phyloP scores from a whole-genome alignment of 257 asterid species.

The Henckelia pumila region DNA sequence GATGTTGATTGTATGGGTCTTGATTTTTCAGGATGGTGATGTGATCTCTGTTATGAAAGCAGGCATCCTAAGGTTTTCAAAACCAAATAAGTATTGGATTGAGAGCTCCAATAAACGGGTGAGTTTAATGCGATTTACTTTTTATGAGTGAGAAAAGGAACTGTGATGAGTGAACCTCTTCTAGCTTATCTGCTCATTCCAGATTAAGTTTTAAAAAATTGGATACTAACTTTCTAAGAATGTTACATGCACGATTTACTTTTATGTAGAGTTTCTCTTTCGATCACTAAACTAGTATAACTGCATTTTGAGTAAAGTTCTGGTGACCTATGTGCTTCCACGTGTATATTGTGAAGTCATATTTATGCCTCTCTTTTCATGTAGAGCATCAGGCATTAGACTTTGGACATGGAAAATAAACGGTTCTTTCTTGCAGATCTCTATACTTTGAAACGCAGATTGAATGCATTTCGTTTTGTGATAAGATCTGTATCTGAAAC shows the following conservation, averaged over 20 bases:
- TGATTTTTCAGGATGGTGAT: slow-evolving; percentile 62
- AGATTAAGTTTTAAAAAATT: neutral
- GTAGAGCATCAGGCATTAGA: neutral
- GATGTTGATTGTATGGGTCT: slow-evolving; percentile 6
- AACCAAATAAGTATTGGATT: slow-evolving; percentile 90
- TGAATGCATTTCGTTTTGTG: neutral
- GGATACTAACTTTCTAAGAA: neutral
- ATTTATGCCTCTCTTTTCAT: neutral
- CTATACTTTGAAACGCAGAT: neutral
- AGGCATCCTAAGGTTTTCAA: slow-evolving; percentile 68
- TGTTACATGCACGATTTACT: neutral
- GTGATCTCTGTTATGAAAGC: slow-evolving; percentile 65
- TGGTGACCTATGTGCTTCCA: neutral
- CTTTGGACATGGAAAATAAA: neutral
- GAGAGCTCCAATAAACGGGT: slow-evolving; percentile 92
- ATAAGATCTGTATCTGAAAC: neutral
- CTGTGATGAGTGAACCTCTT: neutral
- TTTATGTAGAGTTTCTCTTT: neutral
- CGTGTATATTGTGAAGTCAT: neutral
- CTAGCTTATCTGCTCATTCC: neutral
- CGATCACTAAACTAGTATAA: neutral
- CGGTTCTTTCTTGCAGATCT: neutral
- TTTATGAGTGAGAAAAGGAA: neutral
- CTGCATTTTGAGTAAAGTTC: neutral
- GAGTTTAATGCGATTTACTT: slow-evolving; percentile 32